A percentile compares a stretch with the other conserved stretches of the same genome.
These are phyloP conservation scores for Meyerozyma sp. DNA, from an alignment of 1,139 yeast species.

Conservation along the genomic window DNA sequence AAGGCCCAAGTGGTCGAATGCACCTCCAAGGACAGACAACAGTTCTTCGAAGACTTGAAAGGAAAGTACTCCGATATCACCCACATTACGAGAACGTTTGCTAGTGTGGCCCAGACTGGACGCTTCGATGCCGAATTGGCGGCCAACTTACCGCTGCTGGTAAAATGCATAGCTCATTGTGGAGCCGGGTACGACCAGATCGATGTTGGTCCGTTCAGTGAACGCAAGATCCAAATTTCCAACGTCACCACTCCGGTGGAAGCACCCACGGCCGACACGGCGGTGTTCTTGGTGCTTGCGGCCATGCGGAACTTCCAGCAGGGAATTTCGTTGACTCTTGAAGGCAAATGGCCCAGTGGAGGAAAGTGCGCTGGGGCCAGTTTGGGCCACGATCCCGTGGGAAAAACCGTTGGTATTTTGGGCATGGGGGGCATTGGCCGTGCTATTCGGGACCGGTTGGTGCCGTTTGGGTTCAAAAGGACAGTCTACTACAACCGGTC, in stretches of 20 bases:
- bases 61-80: slow-evolving; percentile 44
- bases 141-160: slow-evolving; percentile 50
- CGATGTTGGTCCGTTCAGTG: slow-evolving; percentile 49
- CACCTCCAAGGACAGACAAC: slow-evolving; percentile 38
- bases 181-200: slow-evolving; percentile 96
- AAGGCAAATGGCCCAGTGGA: slow-evolving; percentile 52
- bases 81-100: slow-evolving; percentile 49
- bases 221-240: slow-evolving; percentile 56
- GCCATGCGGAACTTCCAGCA: slow-evolving; percentile 62
- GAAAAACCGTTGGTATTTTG: slow-evolving; percentile 57
- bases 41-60: slow-evolving; percentile 47
- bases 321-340: slow-evolving; percentile 31
- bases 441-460: slow-evolving; percentile 55
- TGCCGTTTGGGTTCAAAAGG: slow-evolving; percentile 59
- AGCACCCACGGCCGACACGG: slow-evolving; percentile 79
- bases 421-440: slow-evolving; percentile 82
- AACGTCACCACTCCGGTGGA: slow-evolving; percentile 73
- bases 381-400: slow-evolving; percentile 51
- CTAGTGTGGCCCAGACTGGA: slow-evolving; percentile 52
- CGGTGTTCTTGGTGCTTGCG: slow-evolving; percentile 58
- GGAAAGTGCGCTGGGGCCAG: slow-evolving; percentile 7
- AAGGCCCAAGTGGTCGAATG: slow-evolving; percentile 49
- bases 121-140: slow-evolving; percentile 71
- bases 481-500: slow-evolving; percentile 59
- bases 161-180: slow-evolving; percentile 65